A percentile compares a stretch with the other conserved stretches of the same genome.
phyloP scores from a whole-genome alignment of 106 monocot genomes.

The Hemerocallis citrina region DNA sequence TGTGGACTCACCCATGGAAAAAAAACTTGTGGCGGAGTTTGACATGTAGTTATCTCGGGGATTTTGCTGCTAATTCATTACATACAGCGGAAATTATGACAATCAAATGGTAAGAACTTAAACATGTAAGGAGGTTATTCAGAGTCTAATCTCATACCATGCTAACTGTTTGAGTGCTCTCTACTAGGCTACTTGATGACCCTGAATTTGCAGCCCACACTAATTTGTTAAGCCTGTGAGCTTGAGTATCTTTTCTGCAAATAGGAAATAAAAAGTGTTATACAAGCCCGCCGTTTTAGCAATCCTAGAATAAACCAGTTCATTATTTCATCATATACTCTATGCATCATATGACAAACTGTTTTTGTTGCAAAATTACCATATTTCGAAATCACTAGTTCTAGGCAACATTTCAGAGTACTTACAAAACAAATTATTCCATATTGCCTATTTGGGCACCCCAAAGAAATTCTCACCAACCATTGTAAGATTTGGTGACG shows the following conservation, averaged over 20 bases:
- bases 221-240: constrained; percentile 34
- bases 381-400: too few relatives aligned
- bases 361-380: background rate
- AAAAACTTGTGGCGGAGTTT: constrained; percentile 52
- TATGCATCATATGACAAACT: background rate
- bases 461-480: too few relatives aligned
- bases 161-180: constrained; percentile 35
- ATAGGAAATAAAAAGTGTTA: background rate
- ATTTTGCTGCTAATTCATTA: constrained; percentile 27
- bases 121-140: background rate
- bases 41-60: constrained; percentile 29
- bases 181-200: constrained; percentile 42
- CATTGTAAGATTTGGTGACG: too few relatives aligned
- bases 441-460: too few relatives aligned
- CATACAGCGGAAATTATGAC: background rate
- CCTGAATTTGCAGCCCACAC: constrained; percentile 38
- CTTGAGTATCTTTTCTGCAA: constrained; percentile 55
- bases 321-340: background rate
- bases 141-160: constrained; percentile 17
- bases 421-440: too few relatives aligned
- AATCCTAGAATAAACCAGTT: background rate
- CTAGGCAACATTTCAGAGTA: too few relatives aligned
- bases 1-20: constrained; percentile 27
- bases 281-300: background rate
- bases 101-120: too few relatives aligned